phyloP scores from a whole-genome alignment of 768 basidiomycete genomes.

The Lactarius trivialis region DNA sequence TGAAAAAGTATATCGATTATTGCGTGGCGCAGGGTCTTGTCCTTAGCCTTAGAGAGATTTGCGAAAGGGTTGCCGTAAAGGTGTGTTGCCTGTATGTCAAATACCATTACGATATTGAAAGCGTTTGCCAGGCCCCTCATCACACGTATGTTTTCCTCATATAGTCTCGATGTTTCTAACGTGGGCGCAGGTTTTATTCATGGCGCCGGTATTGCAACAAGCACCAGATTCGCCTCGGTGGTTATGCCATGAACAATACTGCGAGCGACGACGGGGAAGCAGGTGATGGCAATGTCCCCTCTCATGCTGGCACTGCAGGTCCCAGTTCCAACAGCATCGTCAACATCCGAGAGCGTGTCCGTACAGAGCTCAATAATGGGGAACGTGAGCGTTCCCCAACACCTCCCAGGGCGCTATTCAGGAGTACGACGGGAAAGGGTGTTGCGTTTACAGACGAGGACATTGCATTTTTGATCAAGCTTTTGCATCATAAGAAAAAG shows the following conservation, averaged over 20 bases:
- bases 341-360: constrained; percentile 38
- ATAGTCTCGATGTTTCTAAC: constrained; percentile 4
- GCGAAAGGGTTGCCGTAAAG: constrained; percentile 81
- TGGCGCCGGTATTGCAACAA: constrained; percentile 92
- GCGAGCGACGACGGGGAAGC: constrained; percentile 46
- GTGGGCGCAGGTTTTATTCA: constrained; percentile 62
- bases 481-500: constrained; percentile 68
- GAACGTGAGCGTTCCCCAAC: constrained; percentile 68
- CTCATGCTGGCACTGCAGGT: constrained; percentile 27
- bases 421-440: constrained; percentile 86
- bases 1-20: constrained; percentile 86
- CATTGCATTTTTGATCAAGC: constrained; percentile 65
- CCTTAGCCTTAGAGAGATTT: constrained; percentile 77
- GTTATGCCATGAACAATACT: constrained; percentile 79
- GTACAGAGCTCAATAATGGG: constrained; percentile 30
- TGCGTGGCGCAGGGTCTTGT: constrained; percentile 84
- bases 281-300: constrained; percentile 29
- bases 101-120: neutral
- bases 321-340: constrained; percentile 37
- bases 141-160: constrained; percentile 56
- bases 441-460: constrained; percentile 86
- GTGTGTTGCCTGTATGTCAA: constrained; percentile 29
- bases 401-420: constrained; percentile 68
- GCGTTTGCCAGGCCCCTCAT: constrained; percentile 60
- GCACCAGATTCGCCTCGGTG: constrained; percentile 83